phyloP scores from a whole-genome alignment of 345 rosid species.

The Hibiscus syriacus region DNA sequence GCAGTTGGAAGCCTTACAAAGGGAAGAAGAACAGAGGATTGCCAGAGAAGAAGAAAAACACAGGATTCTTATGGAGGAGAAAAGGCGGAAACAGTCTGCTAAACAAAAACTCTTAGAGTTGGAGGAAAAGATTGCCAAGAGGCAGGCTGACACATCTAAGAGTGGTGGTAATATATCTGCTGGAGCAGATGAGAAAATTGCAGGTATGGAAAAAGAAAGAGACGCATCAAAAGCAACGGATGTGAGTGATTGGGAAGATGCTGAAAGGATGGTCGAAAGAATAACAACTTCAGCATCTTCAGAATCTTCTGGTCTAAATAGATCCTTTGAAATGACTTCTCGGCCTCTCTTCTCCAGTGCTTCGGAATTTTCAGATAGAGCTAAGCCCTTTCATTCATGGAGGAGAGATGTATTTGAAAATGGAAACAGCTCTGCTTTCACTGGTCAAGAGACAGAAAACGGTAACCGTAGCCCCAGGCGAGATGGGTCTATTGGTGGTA shows the following conservation, averaged over 20 bases:
- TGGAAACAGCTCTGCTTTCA: constrained; percentile 44
- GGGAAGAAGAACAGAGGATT: constrained; percentile 75
- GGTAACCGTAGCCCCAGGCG: constrained; percentile 41
- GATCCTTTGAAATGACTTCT: constrained; percentile 46
- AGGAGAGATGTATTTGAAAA: constrained; percentile 64
- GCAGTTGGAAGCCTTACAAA: constrained; percentile 50
- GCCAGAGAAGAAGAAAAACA: constrained; percentile 90
- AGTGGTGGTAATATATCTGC: constrained; percentile 36
- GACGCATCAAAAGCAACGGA: constrained; percentile 34
- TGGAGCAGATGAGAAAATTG: constrained; percentile 41
- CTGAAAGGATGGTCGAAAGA: constrained; percentile 87
- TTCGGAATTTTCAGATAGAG: constrained; percentile 43
- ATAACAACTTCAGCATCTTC: constrained; percentile 64
- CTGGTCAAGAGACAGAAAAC: constrained; percentile 42
- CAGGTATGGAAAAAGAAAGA: constrained; percentile 38
- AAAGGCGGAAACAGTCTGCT: constrained; percentile 93
- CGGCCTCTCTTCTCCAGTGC: constrained; percentile 47
- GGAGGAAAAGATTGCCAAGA: constrained; percentile 87
- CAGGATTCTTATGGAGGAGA: constrained; percentile 73
- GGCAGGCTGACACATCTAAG: constrained; percentile 52
- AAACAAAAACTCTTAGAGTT: constrained; percentile 88
- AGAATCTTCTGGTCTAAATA: constrained; percentile 49
- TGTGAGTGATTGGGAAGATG: constrained; percentile 75
- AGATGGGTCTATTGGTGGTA: constrained; percentile 41
- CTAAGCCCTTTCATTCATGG: constrained; percentile 52